These are phyloP conservation scores for Excoecaria cochinchinensis DNA, from an alignment of 345 rosid species.

Conservation along the genomic window DNA sequence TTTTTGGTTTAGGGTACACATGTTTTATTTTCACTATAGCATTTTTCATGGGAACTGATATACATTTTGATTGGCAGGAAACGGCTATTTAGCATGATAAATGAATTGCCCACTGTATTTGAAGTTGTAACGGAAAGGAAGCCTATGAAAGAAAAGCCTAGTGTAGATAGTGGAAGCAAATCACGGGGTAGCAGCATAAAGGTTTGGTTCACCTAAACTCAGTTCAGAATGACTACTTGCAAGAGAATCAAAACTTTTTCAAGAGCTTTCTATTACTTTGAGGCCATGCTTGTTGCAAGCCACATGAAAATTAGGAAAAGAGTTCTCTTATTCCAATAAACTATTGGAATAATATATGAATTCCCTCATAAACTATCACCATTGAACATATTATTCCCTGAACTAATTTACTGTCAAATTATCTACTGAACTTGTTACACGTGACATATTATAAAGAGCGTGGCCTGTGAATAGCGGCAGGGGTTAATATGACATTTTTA, in stretches of 20 bases:
- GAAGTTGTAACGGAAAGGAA: constrained; percentile 94
- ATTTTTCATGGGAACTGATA: neutral
- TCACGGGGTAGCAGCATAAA: constrained; percentile 58
- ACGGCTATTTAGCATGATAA: constrained; percentile 82
- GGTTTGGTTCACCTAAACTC: constrained; percentile 37
- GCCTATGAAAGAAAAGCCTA: constrained; percentile 80
- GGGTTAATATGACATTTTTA: too few species aligned
- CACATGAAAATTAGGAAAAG: neutral
- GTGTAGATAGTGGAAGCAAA: constrained; percentile 83
- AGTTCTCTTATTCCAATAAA: neutral
- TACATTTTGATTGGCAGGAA: constrained; percentile 51
- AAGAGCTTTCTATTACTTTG: neutral
- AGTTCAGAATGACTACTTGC: constrained; percentile 1
- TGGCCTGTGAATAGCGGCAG: too few species aligned
- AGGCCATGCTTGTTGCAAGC: neutral
- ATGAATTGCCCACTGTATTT: constrained; percentile 88
- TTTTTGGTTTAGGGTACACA: neutral
- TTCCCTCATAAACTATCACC: too few species aligned
- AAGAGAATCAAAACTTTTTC: too few species aligned
- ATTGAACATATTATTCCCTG: too few species aligned
- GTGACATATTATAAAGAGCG: too few species aligned
- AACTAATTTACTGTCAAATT: too few species aligned
- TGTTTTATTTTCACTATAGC: constrained; percentile 2
- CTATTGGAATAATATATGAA: neutral
- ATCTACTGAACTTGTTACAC: too few species aligned